These are phyloP conservation scores for Dendrobium officinale DNA, from an alignment of 106 monocot species.

Conservation along the genomic window DNA sequence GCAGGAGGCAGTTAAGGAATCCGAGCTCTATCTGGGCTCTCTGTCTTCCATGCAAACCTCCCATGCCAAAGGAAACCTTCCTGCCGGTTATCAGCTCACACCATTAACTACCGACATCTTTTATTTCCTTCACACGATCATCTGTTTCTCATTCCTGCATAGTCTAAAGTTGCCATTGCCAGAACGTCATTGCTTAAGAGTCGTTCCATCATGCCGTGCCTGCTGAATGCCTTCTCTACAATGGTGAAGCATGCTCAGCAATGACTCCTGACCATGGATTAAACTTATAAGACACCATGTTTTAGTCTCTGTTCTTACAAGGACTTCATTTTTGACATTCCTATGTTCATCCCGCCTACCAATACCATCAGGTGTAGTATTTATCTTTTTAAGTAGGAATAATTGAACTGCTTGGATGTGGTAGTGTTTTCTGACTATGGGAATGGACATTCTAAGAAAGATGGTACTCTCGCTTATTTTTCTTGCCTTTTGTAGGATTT, in stretches of 20 bases:
- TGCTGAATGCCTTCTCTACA: slow-evolving; percentile 26
- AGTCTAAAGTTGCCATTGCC: slow-evolving; percentile 40
- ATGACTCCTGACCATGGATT: slow-evolving; percentile 48
- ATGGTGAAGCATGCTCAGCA: slow-evolving; percentile 46
- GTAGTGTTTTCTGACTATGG: neutral
- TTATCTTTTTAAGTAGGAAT: slow-evolving; percentile 24
- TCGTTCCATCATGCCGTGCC: slow-evolving; percentile 36
- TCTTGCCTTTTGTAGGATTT: slow-evolving; percentile 45
- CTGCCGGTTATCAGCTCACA: slow-evolving; percentile 46
- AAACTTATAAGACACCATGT: slow-evolving; percentile 39
- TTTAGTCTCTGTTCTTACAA: slow-evolving; percentile 45
- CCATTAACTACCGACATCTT: slow-evolving; percentile 40
- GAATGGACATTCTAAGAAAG: neutral
- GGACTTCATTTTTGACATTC: slow-evolving; percentile 38
- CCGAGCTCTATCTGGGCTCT: slow-evolving; percentile 51
- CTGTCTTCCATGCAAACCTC: slow-evolving; percentile 43
- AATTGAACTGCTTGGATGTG: slow-evolving; percentile 20
- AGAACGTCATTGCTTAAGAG: slow-evolving; percentile 37
- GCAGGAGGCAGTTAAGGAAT: slow-evolving; percentile 61
- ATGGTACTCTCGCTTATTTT: neutral
- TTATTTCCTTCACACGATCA: slow-evolving; percentile 49
- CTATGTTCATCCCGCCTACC: slow-evolving; percentile 41
- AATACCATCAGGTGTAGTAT: slow-evolving; percentile 63
- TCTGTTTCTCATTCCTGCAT: slow-evolving; percentile 32
- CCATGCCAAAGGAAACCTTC: slow-evolving; percentile 42